Base-by-base conservation (phyloP, 1,284 basidiomycete species). In the Hypsizygus ulmarius region DNA sequence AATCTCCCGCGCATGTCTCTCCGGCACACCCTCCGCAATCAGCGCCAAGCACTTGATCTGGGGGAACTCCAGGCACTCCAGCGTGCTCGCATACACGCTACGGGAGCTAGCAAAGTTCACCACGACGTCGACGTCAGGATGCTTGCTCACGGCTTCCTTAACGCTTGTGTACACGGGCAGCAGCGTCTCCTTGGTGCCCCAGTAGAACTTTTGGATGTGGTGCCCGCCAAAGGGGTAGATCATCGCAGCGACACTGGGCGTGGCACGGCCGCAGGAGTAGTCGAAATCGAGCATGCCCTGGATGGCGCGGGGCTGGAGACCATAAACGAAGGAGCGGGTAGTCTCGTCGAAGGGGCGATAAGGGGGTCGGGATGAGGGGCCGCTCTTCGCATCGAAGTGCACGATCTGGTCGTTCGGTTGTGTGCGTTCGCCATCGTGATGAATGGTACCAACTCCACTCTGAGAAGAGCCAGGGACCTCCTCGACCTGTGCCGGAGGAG, bases 221-320 rank as follows among this genome's bases (percentile, higher is more conserved):
- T 98, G 96, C 28, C 96, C 96, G 67, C 96, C 96, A 73, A 99
- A 99, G 66, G 97, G 97, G 72, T 99, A 99, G 70, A 99, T 97
- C 96, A 99, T 99, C 47, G 97, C 96, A 33, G 96, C 96, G 56
- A 99, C 96, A 46, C 88, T 93, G 40, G 96, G 95, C n/a, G 86
- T 82, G 53, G 81, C 71, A 56, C 97, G 91, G 28, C 96, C 96
- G 71, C 97, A 99, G 12, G 93, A 93, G 75, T 89, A 99, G 79
- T 99, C 96, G 62, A 99, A 99, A 81, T 99, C 96, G 60, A 99
- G 89, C 97, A 99, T 99, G 64, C 96, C 96, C 73, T 99, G 97
- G 70, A 99, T 98, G 39, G 97, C 97, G 66, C 97, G 93, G 40
- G 96, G 96, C 76, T 99, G 96, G 55, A 99, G 89, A 70, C 96